Base-by-base conservation (phyloP, 2,329 filamentous ascomycete species). In the Xylaria sp. region DNA sequence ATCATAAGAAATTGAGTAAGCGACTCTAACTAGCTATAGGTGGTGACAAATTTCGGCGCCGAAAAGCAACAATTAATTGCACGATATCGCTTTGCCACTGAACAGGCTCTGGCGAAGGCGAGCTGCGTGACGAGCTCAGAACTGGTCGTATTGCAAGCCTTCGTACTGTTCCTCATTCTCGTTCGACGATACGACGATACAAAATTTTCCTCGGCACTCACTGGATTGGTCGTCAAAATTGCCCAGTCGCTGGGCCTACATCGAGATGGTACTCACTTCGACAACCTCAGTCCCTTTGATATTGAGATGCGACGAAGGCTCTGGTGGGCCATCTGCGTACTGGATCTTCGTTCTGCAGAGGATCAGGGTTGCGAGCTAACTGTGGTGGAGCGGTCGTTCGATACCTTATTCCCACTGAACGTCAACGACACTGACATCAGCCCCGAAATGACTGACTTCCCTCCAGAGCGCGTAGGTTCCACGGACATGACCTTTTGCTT, bases 161-260 rank as follows among this genome's bases (percentile, higher is more conserved):
- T 91, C 62, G 80, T 86, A 1, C 80, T 91, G 0, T 91, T 89
- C 69, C 81, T 91, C 6, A 81, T 87, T 3, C 80, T 87, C 0
- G 83, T 87, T 9, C 84, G 86, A 18, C 82, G 83, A 12, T 82
- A 86, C 50, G 86, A 88, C 50, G 84, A 84, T 73, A 78, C 86
- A 59, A 76, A 84, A 3, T 88, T 89, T 3, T 84, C 88, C 5
- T 92, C 90, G 88, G 88, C 89, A 48, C 81, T 92, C 72, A 89
- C 88, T 0, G 90, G 89, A 0, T 82, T 91, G 1, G 85, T 86
- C n/a, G 85, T 89, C 20, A 81, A 86, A 6, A 86, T 89, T 75
- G 85, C 82, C 15, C 84, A 87, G 39, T 83, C 84, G 10, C 80
- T 89, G 28, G 86, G 87, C 0, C 79, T 89, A 41, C 87, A 89